Evolutionary conservation across 495 filamentous ascomycete species (phyloP), one percentile per base, ranked within the genome.

Genomic region (Xylaria palmicola): DNA sequence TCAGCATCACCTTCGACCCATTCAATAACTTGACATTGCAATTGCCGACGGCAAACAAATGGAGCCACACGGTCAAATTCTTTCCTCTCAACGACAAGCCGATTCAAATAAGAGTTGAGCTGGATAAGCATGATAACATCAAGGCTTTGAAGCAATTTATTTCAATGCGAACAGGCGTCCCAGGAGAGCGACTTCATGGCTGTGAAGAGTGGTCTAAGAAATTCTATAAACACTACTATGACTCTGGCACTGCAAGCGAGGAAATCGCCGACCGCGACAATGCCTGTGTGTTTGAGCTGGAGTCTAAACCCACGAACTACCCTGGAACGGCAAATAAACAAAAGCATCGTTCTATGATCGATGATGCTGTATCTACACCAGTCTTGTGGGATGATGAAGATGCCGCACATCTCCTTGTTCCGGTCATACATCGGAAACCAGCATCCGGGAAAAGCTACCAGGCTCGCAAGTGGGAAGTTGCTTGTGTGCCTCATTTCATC

Each of bases 1-100:
- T 97, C 75, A 96, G 92, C 81, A 97, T 98, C 62, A 98, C 94
- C 4, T 98, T 98, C 65, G 94, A 98, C 75, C 94, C 94, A 2
- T 98, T 96, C 82, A 97, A 90, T 77, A 94, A 92, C 59, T 74
- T 98, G 30, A 97, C 95, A 0, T 77, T 98, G 24, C 95, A 94
- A 58, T 77, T 98, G 30, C 95, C 94, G 0, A 83, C 96, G 58
- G 87, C 92, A 65, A 90, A 86, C 54, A 77, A 88, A 20, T 94
- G 90, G 86, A 81, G 75, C 54, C 86, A 88, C 59, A 77, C 84
- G 2, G 77, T 98, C 50, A 86, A 80, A 60, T 96, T 87, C 74
- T 87, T 88, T 58, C 89, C 90, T 8, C 75, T 93, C 7, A 81
- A 86, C 52, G 76, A 81, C 47, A 49, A 65, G 0, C 89, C 91